Evolutionary conservation across 169 alveolate species (phyloP).

Genomic region (Plasmodium reichenowi): DNA sequence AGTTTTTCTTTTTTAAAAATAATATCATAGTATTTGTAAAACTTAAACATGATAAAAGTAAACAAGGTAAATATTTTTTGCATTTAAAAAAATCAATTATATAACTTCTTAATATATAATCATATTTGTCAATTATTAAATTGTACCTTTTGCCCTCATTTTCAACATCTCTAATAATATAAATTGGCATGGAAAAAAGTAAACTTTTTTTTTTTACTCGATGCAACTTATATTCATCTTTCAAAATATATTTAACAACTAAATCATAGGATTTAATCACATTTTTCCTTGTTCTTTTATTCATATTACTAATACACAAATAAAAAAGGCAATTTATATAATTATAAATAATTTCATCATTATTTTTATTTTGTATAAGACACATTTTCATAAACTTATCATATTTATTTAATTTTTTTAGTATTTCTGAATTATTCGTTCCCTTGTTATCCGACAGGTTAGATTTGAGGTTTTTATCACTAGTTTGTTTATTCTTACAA

Average conservation of each 20-base stretch:
- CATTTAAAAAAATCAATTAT: slow-evolving; percentile 41
- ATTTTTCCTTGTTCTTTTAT: slow-evolving; percentile 33
- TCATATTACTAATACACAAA: slow-evolving; percentile 53
- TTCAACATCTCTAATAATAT: slow-evolving; percentile 44
- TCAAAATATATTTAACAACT: slow-evolving; percentile 43
- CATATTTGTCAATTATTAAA: slow-evolving; percentile 54
- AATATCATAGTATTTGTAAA: slow-evolving; percentile 60
- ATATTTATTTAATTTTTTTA: slow-evolving; percentile 5
- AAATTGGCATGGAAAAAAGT: slow-evolving; percentile 38
- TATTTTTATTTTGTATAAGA: slow-evolving; percentile 13
- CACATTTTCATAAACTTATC: slow-evolving; percentile 21
- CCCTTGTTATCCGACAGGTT: background rate
- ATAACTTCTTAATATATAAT: slow-evolving; percentile 60
- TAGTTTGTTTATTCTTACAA: background rate
- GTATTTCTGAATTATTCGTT: background rate
- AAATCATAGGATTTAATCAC: slow-evolving; percentile 46
- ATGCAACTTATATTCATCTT: slow-evolving; percentile 63
- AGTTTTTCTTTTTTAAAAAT: slow-evolving; percentile 56
- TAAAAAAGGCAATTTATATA: slow-evolving; percentile 33
- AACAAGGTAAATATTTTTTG: slow-evolving; percentile 18
- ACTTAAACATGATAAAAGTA: slow-evolving; percentile 34
- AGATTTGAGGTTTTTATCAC: background rate
- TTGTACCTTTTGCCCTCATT: slow-evolving; percentile 49
- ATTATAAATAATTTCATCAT: slow-evolving; percentile 32
- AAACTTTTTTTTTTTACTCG: slow-evolving; percentile 50